Base-by-base conservation (phyloP, 1,284 basidiomycete species). In the Sporisorium scitamineum region DNA sequence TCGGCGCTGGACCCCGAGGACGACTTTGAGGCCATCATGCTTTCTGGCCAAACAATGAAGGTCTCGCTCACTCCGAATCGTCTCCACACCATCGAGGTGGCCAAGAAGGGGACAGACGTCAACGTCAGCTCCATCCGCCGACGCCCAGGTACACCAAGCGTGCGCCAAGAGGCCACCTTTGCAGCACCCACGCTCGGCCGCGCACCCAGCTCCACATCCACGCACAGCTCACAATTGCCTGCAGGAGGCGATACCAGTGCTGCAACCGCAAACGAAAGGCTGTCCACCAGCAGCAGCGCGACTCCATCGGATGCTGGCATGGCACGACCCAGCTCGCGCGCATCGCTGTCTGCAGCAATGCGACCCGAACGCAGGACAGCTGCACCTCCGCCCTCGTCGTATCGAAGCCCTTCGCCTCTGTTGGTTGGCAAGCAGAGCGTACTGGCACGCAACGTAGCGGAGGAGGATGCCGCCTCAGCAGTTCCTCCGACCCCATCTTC, bases 31-130 rank as follows among this genome's bases (percentile, higher is more conserved):
- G 78, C 80, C 7, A 65, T 81, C 47, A 74, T 83, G 67, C 57
- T 79, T 48, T 78, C 78, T 11, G 68, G 71, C 16, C 73, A 80
- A 63, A 83, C 79, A 6, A 81, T 81, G 81, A 81, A 95, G 85
- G 92, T 98, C 80, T 96, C 94, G 53, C 88, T 97, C 68, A 98
- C 95, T 29, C 95, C 95, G 1, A 83, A 83, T 60, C 70, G 80
- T 3, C 75, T 83, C 10, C 78, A 79, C 18, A 79, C 80, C 22
- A 81, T 81, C 44, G 80, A 81, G 55, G 79, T 80, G 5, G 64
- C 65, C 44, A 69, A 71, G 16, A 70, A 80, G 31, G 74, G 70
- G 6, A 60, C 58, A 7, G 57, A 54, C 26, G 42, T 32, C 48
- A 64, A 70, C 41, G 50, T 64, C 11, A 41, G 29, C 26, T 51